Base-by-base conservation (phyloP, 129 eudicot species). In the Flaveria bidentis region DNA sequence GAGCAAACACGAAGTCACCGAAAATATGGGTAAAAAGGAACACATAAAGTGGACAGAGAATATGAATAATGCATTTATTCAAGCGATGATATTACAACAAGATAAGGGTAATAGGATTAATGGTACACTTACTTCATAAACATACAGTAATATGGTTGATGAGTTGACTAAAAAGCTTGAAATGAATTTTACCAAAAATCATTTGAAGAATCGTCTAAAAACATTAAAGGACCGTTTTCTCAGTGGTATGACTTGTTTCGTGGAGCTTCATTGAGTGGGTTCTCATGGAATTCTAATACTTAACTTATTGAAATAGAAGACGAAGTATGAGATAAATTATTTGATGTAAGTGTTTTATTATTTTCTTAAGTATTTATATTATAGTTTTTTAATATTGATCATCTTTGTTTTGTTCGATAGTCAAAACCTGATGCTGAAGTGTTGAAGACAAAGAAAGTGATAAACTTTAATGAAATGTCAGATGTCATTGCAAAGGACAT, bases 31-130 rank as follows among this genome's bases (percentile, higher is more conserved):
- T 10, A 11, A 45, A 1, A 69, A 10, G 56, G 39, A 68, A 69
- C 28, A 69, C 0, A 3, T 69, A 2, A 17, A 6, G 12, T 18
- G 33, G 39, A 69, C 3, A 0, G 11, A 5, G 4, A 12, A 42
- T 0, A 70, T 70, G 75, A 62, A 70, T 49, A 23, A 23, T 22
- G 45, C 42, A 25, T 70, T 70, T 15, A 26, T 70, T 20, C 22
- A 45, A 45, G 2, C 50, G 2, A 9, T 45, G 50, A 0, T 47
- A 22, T 23, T 13, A 49, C 6, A 49, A 47, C 1, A 70, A 25
- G 60, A 50, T 25, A 50, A 49, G 23, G 60, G 61, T 15, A 13
- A 49, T 9, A 70, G 44, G 11, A 6, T n/a, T 12, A 23, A 49
- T 49, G 13, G 45, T 1, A 13, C 25, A 18, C 47, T 69, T 47